Base-by-base conservation (phyloP, 192 early-diverging fungal species). In the Irineochytrium annulatum region DNA sequence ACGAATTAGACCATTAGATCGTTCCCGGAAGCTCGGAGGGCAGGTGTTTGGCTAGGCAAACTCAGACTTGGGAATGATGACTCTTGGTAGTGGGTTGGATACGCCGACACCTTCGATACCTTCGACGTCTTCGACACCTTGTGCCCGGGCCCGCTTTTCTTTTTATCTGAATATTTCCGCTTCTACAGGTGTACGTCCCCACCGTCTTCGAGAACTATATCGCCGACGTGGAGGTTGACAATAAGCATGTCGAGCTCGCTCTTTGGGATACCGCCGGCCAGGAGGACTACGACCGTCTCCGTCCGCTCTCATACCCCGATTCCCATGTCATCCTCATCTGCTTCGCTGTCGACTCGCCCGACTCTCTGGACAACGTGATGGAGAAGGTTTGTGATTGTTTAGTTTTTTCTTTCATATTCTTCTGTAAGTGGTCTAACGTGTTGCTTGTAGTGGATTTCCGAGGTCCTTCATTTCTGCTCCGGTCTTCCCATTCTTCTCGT, bases 221-320 rank as follows among this genome's bases (percentile, higher is more conserved):
- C 44, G 84, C 87, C 31, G 92, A 95, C 59, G 81, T 98, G 52
- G 81, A 89, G 56, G 85, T 89, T 33, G 89, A 95, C 71, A 89
- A 87, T 63, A 88, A 86, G 67, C 75, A 76, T 35, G 89, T 96
- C 16, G 89, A 95, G 72, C 76, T 98, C 31, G 91, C 89, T 34
- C 74, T 97, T 20, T 98, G 93, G 92, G 95, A 98, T 86, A 97
- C 94, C 60, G 93, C 94, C 52, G 94, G 85, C 30, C 93, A 95
- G 63, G 93, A 97, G 77, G 95, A 98, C 71, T 95, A 95, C 67
- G 93, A 97, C 77, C 89, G 92, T 58, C 76, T 98, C 64, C 87
- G 94, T 37, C 87, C 89, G 19, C 77, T 96, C 57, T 92, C 89
- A 22, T 98, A 97, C 68, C 88, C 92, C 8, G 92, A 91, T 69